Base-by-base conservation (phyloP, 2,329 filamentous ascomycete species). In the Cordyceps javanica region DNA sequence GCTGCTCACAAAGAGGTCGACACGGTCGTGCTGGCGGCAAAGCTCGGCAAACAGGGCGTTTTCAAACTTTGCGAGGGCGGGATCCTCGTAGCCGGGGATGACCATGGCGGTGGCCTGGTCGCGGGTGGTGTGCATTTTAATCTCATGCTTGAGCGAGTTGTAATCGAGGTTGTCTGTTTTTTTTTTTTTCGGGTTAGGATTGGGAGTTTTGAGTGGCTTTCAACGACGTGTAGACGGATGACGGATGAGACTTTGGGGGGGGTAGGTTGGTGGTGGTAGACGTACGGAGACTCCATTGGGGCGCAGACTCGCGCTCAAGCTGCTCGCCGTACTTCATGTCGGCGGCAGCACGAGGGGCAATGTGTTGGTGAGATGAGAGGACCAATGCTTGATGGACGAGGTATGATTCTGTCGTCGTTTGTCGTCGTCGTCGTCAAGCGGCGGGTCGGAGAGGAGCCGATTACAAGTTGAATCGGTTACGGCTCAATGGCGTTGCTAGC, bases 101-200 rank as follows among this genome's bases (percentile, higher is more conserved):
- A 86, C 80, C 57, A 91, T 83, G 46, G 88, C 87, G 28, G 77
- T 77, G 50, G 85, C 87, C 65, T 88, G 83, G 70, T 87, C 83
- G 45, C 81, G 82, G 13, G 86, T 87, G 2, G 90, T 95, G 68
- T 91, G 83, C 60, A 82, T 82, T 71, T 93, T 94, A 77, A 95
- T 93, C 66, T 90, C 80, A 70, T 89, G 82, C 73, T 95, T 95
- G 62, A 95, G 81, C 50, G 89, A 88, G 70, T 93, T 90, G 77
- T 95, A 95, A 71, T 94, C 90, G 72, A 95, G 85, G 72, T 95
- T 94, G 70, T 92, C 87, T 90, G 44, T 7, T 36, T 6, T 3
- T 0, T 14, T 23, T 42, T 7, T 36, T 6, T 3, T 0, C 8
- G 16, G 23, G 28, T 46, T 30, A 57, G 48, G 51, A 45, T 50